Conservation (phyloP, 768 basidiomycete genomes). For the Amanita pallidorosea region DNA sequence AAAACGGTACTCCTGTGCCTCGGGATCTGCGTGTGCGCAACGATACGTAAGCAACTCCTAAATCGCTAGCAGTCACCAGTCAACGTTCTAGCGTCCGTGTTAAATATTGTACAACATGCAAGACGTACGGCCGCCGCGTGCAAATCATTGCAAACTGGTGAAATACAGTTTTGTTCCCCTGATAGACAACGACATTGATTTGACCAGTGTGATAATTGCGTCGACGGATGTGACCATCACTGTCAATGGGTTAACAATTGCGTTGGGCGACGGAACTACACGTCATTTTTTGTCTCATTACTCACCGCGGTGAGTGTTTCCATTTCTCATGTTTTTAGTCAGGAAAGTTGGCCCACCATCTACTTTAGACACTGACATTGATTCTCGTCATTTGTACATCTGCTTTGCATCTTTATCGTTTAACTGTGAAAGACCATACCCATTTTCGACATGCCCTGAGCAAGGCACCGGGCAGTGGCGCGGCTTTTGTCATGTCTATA, state of each 20-base stretch:
- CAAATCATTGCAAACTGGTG: conserved; percentile 94
- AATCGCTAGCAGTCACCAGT: conserved; percentile 1
- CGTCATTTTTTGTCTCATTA: conserved; percentile 84
- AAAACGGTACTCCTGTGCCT: conserved; percentile 55
- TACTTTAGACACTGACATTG: conserved; percentile 55
- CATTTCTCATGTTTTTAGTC: conserved; percentile 1
- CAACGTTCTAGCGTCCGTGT: conserved; percentile 57
- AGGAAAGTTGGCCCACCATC: neutral
- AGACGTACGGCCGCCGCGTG: conserved; percentile 86
- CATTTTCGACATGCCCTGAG: conserved; percentile 35
- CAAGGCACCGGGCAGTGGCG: conserved; percentile 64
- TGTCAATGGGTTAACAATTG: conserved; percentile 94
- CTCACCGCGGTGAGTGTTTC: conserved; percentile 51
- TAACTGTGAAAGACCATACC: conserved; percentile 41
- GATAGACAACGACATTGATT: neutral
- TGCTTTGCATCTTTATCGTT: conserved; percentile 67
- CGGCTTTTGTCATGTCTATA: conserved; percentile 66
- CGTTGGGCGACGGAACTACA: conserved; percentile 90
- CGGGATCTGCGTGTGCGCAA: conserved; percentile 71
- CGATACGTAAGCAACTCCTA: conserved; percentile 41
- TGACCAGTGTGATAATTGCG: conserved; percentile 88
- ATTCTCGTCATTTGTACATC: conserved; percentile 74
- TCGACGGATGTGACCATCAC: conserved; percentile 91
- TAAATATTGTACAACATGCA: conserved; percentile 92
- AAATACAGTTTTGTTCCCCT: conserved; percentile 11